Evolutionary conservation across 768 basidiomycete species (phyloP).

Genomic region (Trametes maxima): DNA sequence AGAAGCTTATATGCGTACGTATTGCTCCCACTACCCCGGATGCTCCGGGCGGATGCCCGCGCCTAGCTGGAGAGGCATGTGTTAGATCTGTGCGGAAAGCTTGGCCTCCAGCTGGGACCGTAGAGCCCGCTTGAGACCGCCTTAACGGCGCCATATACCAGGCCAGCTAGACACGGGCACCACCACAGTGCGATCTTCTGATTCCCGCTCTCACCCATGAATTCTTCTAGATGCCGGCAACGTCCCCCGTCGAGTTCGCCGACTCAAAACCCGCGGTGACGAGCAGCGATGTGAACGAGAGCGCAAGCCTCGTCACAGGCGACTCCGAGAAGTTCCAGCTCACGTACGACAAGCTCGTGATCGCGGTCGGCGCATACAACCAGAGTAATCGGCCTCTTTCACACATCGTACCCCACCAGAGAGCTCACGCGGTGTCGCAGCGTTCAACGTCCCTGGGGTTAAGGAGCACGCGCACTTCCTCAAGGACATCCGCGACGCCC

Average conservation of each 20-base stretch:
- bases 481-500: conserved; percentile 77
- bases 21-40: background rate
- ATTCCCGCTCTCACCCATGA: no score
- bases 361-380: conserved; percentile 84
- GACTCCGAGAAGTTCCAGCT: conserved; percentile 51
- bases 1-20: conserved; percentile 61
- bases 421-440: conserved; percentile 34
- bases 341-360: conserved; percentile 78
- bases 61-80: no score
- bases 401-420: background rate
- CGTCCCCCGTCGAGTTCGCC: conserved; percentile 42
- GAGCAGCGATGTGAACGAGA: conserved; percentile 22
- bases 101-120: no score
- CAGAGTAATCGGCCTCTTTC: conserved; percentile 53
- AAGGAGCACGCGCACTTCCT: conserved; percentile 83
- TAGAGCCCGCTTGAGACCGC: no score
- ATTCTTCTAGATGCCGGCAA: conserved; percentile 59
- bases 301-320: conserved; percentile 6
- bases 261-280: conserved; percentile 24
- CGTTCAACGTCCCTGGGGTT: conserved; percentile 73
- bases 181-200: no score
- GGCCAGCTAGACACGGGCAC: no score
- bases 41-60: no score
- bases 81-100: no score
- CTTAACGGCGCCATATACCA: no score